phyloP scores from a whole-genome alignment of 2,329 filamentous ascomycete species.

The Monosporascus sp. region DNA sequence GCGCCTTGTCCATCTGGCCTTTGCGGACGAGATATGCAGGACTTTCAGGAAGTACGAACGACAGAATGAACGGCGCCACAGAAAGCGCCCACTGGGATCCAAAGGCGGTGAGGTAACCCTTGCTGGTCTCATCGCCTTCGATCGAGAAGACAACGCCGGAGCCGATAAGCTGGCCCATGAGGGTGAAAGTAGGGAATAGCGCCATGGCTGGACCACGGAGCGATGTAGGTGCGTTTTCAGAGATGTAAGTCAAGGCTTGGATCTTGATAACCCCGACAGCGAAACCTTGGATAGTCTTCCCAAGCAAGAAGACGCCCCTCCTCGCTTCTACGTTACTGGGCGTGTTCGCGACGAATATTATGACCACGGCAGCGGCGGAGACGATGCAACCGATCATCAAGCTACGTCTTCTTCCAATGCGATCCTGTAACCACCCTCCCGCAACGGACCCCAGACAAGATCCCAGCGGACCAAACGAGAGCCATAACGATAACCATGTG shows the following conservation, averaged over 20 bases:
- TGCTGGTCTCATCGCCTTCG: slow-evolving; percentile 16
- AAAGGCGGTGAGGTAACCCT: slow-evolving; percentile 35
- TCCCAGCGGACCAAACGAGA: slow-evolving; percentile 32
- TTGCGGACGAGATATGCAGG: slow-evolving; percentile 43
- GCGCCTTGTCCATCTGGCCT: slow-evolving; percentile 31
- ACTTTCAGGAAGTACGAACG: slow-evolving; percentile 43
- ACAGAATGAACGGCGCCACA: slow-evolving; percentile 34
- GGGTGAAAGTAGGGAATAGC: slow-evolving; percentile 42
- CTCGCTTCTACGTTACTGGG: slow-evolving; percentile 16
- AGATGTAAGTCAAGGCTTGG: slow-evolving; percentile 41
- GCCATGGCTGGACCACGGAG: slow-evolving; percentile 42
- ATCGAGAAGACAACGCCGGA: slow-evolving; percentile 34
- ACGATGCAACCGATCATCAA: slow-evolving; percentile 31
- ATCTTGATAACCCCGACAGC: slow-evolving; percentile 39
- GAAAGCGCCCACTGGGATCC: slow-evolving; percentile 40
- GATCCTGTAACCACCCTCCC: slow-evolving; percentile 35
- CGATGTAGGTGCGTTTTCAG: slow-evolving; percentile 40
- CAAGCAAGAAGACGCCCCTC: slow-evolving; percentile 33
- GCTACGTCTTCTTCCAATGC: slow-evolving; percentile 30
- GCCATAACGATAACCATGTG: slow-evolving; percentile 40
- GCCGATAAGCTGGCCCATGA: slow-evolving; percentile 43
- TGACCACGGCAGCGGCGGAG: slow-evolving; percentile 30
- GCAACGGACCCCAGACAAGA: slow-evolving; percentile 31
- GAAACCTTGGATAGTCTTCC: slow-evolving; percentile 39
- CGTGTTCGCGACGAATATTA: slow-evolving; percentile 28